Conservation (phyloP, 805 yeast genomes). For the Candida rishiriensis region DNA sequence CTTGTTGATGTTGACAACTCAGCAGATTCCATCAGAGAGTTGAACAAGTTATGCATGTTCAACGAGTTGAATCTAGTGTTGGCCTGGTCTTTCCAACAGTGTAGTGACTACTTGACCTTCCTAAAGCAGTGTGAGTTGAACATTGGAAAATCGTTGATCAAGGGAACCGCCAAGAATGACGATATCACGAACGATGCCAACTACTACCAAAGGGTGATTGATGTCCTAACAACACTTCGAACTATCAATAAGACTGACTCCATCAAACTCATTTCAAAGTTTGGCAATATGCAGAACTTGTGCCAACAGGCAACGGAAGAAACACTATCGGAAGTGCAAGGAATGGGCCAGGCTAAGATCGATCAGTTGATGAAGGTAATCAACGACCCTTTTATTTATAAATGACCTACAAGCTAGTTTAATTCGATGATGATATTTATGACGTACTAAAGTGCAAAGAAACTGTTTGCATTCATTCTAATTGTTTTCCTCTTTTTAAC, state of each 20-base stretch:
- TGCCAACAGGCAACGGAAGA: slow-evolving; percentile 31
- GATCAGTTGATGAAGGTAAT: slow-evolving; percentile 36
- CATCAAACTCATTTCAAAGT: slow-evolving; percentile 45
- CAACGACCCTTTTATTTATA: slow-evolving; percentile 48
- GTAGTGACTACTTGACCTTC: slow-evolving; percentile 38
- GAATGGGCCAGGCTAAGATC: slow-evolving; percentile 46
- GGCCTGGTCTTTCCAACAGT: slow-evolving; percentile 54
- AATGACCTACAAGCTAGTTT: too few relatives aligned
- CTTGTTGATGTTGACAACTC: slow-evolving; percentile 64
- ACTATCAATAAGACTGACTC: slow-evolving; percentile 53
- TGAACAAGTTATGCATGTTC: slow-evolving; percentile 44
- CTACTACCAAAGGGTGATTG: slow-evolving; percentile 40
- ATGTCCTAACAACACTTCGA: slow-evolving; percentile 41
- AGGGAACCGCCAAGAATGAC: slow-evolving; percentile 33
- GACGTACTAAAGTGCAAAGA: slow-evolving; percentile 16
- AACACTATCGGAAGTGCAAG: slow-evolving; percentile 35
- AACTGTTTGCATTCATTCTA: slow-evolving; percentile 10
- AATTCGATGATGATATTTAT: not conserved
- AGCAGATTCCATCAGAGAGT: slow-evolving; percentile 42
- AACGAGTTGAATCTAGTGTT: slow-evolving; percentile 46
- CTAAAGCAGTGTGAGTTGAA: slow-evolving; percentile 31
- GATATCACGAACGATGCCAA: slow-evolving; percentile 30
- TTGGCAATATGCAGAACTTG: slow-evolving; percentile 38
- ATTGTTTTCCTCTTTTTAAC: slow-evolving; percentile 6
- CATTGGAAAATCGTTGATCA: slow-evolving; percentile 31